Evolutionary conservation across 1,284 basidiomycete species (phyloP), one percentile per base, ranked within the genome.

Genomic region (Boletus albobrunnescens): DNA sequence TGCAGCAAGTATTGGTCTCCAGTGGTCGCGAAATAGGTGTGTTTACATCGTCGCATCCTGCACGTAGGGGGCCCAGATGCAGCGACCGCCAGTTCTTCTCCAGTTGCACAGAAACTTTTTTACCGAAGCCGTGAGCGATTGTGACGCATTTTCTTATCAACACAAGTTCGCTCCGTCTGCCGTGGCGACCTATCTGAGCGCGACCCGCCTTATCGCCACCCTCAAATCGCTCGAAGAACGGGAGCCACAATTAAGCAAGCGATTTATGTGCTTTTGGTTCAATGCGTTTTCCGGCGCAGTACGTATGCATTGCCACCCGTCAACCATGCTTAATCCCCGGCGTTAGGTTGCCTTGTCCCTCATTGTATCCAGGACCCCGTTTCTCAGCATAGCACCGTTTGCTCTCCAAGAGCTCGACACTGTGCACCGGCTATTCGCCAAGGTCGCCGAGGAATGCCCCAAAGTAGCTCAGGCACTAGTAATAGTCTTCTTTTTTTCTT

Each of bases 201-300:
- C 82, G 6, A 77, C 80, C 42, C 78, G 75, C 20, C 72, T 87
- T 51, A 81, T 87, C 44, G 73, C 75, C 35, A 74, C 82, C 11
- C 67, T 86, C 36, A 78, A 79, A 56, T 74, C 71, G 44, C 63
- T 87, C 14, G 81, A 79, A 59, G 74, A 78, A 26, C 74, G 78
- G 48, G 79, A 86, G 58, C 76, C 78, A 11, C 71, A 76, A 42
- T 67, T 88, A 36, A 81, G 81, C 48, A 78, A 78, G 53, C 75
- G 87, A 30, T 82, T 86, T 64, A 78, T 87, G 69, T 82, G 84
- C 67, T 78, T 87, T 56, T 88, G 85, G 75, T 86, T 86, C 48
- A 86, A 88, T 58, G 75, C 82, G 16, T 89, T 87, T 63, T 87
- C 86, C 36, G 84, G 83, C 30, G 78, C 82, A 44, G 86, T 88